A percentile compares a stretch with the other conserved stretches of the same genome.
Evolutionary conservation across 2,329 filamentous ascomycete species (phyloP).

Genomic region (Xylariaceae sp.): DNA sequence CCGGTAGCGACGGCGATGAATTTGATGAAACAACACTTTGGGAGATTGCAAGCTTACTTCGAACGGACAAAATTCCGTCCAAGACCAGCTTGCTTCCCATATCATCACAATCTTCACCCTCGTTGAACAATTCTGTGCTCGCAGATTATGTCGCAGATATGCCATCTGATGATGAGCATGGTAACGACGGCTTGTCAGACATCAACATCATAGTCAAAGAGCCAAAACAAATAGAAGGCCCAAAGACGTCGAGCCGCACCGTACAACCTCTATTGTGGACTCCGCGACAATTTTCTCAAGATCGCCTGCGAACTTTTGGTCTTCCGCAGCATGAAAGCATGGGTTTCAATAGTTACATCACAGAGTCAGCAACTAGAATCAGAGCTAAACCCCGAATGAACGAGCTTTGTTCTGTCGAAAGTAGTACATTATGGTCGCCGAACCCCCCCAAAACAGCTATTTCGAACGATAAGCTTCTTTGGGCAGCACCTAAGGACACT

Average conservation of each 20-base stretch:
- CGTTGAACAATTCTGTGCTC: slow-evolving; percentile 34
- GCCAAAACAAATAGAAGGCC: slow-evolving; percentile 34
- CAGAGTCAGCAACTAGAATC: slow-evolving; percentile 30
- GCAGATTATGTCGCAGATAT: slow-evolving; percentile 44
- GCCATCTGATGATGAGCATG: slow-evolving; percentile 36
- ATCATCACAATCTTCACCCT: slow-evolving; percentile 24
- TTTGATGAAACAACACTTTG: slow-evolving; percentile 68
- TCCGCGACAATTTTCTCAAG: slow-evolving; percentile 16
- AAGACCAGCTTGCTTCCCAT: slow-evolving; percentile 56
- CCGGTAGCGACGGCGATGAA: slow-evolving; percentile 53
- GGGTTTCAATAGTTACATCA: slow-evolving; percentile 46
- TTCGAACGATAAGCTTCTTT: slow-evolving; percentile 3
- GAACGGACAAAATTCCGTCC: slow-evolving; percentile 57
- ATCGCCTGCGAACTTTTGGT: slow-evolving; percentile 23
- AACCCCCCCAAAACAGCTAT: background rate
- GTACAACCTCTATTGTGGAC: slow-evolving; percentile 30
- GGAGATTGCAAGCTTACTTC: slow-evolving; percentile 67
- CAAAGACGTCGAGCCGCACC: background rate
- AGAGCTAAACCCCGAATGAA: slow-evolving; percentile 40
- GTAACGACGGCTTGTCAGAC: slow-evolving; percentile 28
- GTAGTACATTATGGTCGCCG: slow-evolving; percentile 45
- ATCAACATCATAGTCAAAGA: slow-evolving; percentile 37
- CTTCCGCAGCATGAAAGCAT: slow-evolving; percentile 46
- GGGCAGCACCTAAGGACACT: background rate
- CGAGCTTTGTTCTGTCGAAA: slow-evolving; percentile 43